Base-by-base conservation (phyloP, 2,329 filamentous ascomycete genomes). In the Penicillium sumatraense region DNA sequence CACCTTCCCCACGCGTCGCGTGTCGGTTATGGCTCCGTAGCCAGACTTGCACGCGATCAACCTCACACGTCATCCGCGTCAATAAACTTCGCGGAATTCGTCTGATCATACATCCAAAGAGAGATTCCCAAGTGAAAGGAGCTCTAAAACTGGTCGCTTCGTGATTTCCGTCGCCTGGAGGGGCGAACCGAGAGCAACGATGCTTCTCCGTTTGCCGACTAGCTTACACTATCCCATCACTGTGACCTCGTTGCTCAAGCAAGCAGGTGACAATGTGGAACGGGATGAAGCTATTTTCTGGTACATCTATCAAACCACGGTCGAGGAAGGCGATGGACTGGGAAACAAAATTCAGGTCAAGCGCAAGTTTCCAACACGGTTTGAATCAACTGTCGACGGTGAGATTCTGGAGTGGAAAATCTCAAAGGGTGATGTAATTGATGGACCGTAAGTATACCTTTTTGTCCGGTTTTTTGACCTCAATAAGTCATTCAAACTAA, bases 191-290 rank as follows among this genome's bases (percentile, higher is more conserved):
- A 54, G 57, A 60, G 51, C 54, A 49, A 61, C 51, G 54, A 81
- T 81, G 78, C 75, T 78, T 68, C 69, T 80, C 66, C 75, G 73
- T 70, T 67, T 81, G 62, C 78, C 79, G 57, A 59, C 73, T 51
- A 75, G 85, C 75, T 85, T 97, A 65, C 89, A 89, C 75, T 99
- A 98, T 76, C 95, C 95, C 67, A 93, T 98, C 76, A 96, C 89
- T 65, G 88, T 99, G 75, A 92, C 88, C 67, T 89, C 91, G 74
- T 83, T 98, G 58, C 84, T 93, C 63, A 92, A 91, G 75, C 79
- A 82, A 62, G 84, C 85, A 18, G 89, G 90, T 74, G 91, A 96
- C 66, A 71, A 83, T 59, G 84, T 99, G 68, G 83, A 86, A 68
- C 89, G 89, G 74, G 82, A 91, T 69, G 89, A 92, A 68, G 83